A percentile compares a stretch with the other conserved stretches of the same genome.
Conservation (phyloP, 1,284 basidiomycete species). For the Acaromyces ingoldii region DNA sequence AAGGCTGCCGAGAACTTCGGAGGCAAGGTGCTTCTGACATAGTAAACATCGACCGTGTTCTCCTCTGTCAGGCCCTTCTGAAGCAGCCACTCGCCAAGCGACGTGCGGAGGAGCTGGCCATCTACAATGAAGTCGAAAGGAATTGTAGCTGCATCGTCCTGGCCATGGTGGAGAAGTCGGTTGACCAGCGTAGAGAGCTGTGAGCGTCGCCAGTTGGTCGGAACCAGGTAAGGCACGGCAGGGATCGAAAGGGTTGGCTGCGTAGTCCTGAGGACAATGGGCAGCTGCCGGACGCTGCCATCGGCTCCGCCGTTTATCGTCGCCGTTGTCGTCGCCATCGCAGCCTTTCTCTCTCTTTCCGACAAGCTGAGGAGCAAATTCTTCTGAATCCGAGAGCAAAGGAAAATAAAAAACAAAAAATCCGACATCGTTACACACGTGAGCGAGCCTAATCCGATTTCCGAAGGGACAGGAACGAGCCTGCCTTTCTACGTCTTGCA, state of each 20-base stretch:
- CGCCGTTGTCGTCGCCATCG: background rate
- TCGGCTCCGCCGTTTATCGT: background rate
- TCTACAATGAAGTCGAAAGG: constrained; percentile 91
- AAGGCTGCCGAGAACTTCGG: constrained; percentile 75
- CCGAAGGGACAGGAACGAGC: too few relatives aligned
- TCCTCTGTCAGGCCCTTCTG: constrained; percentile 66
- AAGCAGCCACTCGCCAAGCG: constrained; percentile 71
- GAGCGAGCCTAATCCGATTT: too few relatives aligned
- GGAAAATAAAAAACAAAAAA: background rate
- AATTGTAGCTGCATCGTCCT: constrained; percentile 55
- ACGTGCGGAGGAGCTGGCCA: constrained; percentile 72
- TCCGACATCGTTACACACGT: too few relatives aligned
- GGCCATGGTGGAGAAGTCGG: constrained; percentile 64
- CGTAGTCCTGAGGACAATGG: constrained; percentile 30
- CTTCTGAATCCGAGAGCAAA: background rate
- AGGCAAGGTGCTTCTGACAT: constrained; percentile 85
- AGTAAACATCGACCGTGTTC: constrained; percentile 87
- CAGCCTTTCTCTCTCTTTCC: background rate
- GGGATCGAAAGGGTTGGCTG: constrained; percentile 68
- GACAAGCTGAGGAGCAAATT: background rate
- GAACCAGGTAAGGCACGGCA: constrained; percentile 87
- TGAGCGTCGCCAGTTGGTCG: constrained; percentile 80
- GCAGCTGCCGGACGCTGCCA: constrained; percentile 12
- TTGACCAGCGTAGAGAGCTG: constrained; percentile 98
- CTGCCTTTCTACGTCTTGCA: too few relatives aligned